Evolutionary conservation across 257 asterid species (phyloP), one percentile per base, ranked within the genome.

Genomic region (Fraxinus anomala): DNA sequence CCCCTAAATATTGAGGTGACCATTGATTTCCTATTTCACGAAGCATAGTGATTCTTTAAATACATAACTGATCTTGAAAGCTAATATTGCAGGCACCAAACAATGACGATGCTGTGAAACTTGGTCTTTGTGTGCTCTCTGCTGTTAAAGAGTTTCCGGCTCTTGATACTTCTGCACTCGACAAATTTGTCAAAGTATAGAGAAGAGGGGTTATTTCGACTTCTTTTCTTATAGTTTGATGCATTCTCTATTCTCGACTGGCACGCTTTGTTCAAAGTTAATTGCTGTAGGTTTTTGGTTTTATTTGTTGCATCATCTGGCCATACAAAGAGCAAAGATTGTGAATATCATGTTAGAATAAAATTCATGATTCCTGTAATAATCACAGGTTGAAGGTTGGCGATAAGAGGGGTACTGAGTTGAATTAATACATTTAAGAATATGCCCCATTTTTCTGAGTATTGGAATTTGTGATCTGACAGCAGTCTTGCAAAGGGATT

Each of bases 1-100:
- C 97, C 99, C 73, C 98, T 96, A 21, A 96, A 96, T 75, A 92
- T 96, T 30, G 99, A 96, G 99, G 99, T 96, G 79, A 76, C 67
- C 23, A 39, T 28, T 54, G 47, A 80, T 44, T 54, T 70, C 1
- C 76, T 56, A 70, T 14, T 84, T 68, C 56, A 28, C 26, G 16
- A 17, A 54, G 5, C 23, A 9, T 17, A 49, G 12, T 75, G 19
- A 63, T 80, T 77, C 19, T 56, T 77, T 75, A 49, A 75, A 61
- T 73, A 21, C 40, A 4, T 44, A 77, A 68, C 76, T 73, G 28
- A 80, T 54, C 19, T 40, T 21, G 75, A 28, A 36, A 12, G 33
- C 54, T 7, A 74, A 77, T 66, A 59, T 11, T 69, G 80, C 83
- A 93, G 99, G 97, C 98, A 77, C 89, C 93, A 40, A 87, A 87